Base-by-base conservation (phyloP, 768 basidiomycete species). In the Mycena galericulata region DNA sequence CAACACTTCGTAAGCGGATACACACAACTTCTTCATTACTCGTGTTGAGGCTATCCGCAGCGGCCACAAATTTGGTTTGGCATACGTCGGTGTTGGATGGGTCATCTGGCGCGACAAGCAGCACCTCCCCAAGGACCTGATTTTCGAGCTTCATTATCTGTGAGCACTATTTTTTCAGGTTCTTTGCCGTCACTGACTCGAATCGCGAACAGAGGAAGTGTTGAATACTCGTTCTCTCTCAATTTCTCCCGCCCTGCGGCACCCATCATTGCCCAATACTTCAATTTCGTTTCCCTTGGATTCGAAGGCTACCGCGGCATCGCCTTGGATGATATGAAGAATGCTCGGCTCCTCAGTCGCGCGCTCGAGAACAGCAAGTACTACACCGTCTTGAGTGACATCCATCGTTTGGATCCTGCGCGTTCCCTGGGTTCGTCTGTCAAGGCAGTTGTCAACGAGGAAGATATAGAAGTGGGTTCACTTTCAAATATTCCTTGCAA, bases 171-270 rank as follows among this genome's bases (percentile, higher is more conserved):
- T 14, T 22, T 9, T 10, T 15, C 12, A 30, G 2, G n/a, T 20
- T 34, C 12, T 26, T 18, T n/a, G 11, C 29, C 3, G n/a, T 18
- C 2, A 26, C 18, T 53, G 26, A 57, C 54, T 51, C n/a, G 11
- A 6, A 38, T 20, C 10, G 4, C 30, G 57, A 38, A 36, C 34
- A 68, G 67, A 51, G 86, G 85, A 34, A 85, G 87, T 20, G 84
- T 86, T 20, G 87, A 97, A 77, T 96, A 96, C 77, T 92, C 92
- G 2, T 92, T 89, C 78, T 89, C 88, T 7, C 81, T 90, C 70
- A 89, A 89, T 72, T 89, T 89, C 74, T 88, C 87, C 40, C 85
- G 87, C 10, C 85, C 90, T 0, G 89, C 89, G 7, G 88, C 88
- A 5, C 90, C 89, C 2, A 86, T 90, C 71, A 84, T 90, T 41